phyloP scores from a whole-genome alignment of 1,139 yeast species.

The Yamadazyma diddensiae region DNA sequence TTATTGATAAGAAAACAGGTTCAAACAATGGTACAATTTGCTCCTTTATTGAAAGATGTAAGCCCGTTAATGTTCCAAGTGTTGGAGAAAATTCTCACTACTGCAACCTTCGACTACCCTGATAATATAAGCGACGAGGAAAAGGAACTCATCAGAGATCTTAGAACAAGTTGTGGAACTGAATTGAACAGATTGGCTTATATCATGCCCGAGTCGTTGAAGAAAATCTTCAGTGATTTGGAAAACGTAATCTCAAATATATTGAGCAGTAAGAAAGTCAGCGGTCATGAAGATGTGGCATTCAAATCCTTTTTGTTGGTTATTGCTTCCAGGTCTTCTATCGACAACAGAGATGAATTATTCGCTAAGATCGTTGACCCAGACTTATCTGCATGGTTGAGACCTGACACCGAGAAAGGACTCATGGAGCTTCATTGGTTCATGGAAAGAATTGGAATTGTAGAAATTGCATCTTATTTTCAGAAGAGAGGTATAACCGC shows the following conservation, averaged over 20 bases:
- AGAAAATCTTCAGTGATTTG: constrained; percentile 73
- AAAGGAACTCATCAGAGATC: constrained; percentile 77
- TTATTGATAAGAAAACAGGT: constrained; percentile 78
- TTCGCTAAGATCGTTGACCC: constrained; percentile 91
- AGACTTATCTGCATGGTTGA: constrained; percentile 88
- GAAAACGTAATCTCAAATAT: constrained; percentile 78
- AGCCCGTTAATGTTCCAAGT: constrained; percentile 74
- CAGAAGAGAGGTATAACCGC: constrained; percentile 78
- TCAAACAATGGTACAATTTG: constrained; percentile 93
- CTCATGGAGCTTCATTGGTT: constrained; percentile 91
- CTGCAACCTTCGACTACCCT: constrained; percentile 85
- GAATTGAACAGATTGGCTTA: constrained; percentile 91
- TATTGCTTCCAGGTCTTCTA: constrained; percentile 82
- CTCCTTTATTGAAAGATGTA: constrained; percentile 83
- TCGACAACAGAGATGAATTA: constrained; percentile 65
- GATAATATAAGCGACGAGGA: constrained; percentile 65
- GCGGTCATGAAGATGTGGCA: constrained; percentile 90
- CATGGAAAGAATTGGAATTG: constrained; percentile 95
- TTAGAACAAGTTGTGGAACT: constrained; percentile 91
- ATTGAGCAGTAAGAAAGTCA: constrained; percentile 65
- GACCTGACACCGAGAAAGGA: constrained; percentile 87
- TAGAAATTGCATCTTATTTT: constrained; percentile 87
- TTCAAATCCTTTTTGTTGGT: constrained; percentile 89
- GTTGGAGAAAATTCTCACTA: constrained; percentile 79
- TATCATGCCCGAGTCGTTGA: constrained; percentile 88